phyloP scores from a whole-genome alignment of 441 rosid species.

The Gossypium trilobum region DNA sequence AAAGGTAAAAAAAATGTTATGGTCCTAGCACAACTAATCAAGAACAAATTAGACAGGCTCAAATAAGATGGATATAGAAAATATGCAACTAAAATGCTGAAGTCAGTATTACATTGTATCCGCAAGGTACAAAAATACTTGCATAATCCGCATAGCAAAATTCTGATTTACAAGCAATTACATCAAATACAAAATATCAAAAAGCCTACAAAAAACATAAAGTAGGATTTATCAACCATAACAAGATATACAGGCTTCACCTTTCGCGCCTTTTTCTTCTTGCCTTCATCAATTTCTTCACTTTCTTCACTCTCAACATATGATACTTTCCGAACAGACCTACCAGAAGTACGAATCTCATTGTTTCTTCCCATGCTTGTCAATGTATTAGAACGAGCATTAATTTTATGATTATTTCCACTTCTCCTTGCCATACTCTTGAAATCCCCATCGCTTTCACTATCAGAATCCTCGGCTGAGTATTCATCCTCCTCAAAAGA shows the following conservation, averaged over 20 bases:
- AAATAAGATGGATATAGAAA: neutral
- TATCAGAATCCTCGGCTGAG: constrained; percentile 66
- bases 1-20: neutral
- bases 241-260: constrained; percentile 29
- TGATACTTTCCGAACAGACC: constrained; percentile 91
- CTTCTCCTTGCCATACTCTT: constrained; percentile 57
- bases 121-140: neutral
- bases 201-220: neutral
- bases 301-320: constrained; percentile 99
- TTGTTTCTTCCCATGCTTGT: constrained; percentile 42
- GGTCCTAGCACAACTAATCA: neutral
- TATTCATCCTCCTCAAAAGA: constrained; percentile 60
- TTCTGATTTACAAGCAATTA: neutral
- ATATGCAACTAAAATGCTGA: neutral
- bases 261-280: constrained; percentile 61
- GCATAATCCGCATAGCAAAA: neutral
- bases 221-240: neutral
- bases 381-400: constrained; percentile 38
- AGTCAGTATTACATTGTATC: neutral
- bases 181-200: neutral
- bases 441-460: constrained; percentile 56
- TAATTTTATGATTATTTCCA: constrained; percentile 51
- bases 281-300: constrained; percentile 82
- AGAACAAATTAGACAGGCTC: neutral
- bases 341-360: constrained; percentile 82